Base-by-base conservation (phyloP, 148 eudicot species). In the Polygonum aviculare region DNA sequence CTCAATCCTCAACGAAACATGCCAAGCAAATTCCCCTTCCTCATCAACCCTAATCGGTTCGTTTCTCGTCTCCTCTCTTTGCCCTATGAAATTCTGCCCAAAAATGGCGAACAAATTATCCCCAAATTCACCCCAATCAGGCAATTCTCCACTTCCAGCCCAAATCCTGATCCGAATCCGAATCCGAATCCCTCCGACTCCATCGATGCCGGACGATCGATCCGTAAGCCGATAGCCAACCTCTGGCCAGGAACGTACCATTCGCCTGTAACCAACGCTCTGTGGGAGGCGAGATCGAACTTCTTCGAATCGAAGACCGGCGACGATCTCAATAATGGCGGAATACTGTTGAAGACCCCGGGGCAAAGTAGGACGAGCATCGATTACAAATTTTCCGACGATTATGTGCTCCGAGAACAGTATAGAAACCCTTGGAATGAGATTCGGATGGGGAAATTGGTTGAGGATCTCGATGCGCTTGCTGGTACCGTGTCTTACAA, bases 391-490 rank as follows among this genome's bases (percentile, higher is more conserved):
- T 91, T 93, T 75, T 85, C 90, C 2, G 33, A 39, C 70, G 98
- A 93, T 89, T 84, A 77, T 81, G 82, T 89, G 72, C 82, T 93
- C 62, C 85, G 93, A 77, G 98, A 93, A 79, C 96, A 93, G 85
- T 93, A 93, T 74, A 82, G 93, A 75, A 93, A 93, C 81, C 98
- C 98, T 5, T 93, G 98, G 98, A 89, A 91, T 88, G 81, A 75
- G 82, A 84, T 91, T 80, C 85, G 98, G 79, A 84, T 87, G 85
- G 98, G 96, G 33, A 93, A 93, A 76, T 85, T 93, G 86, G 87
- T 93, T 69, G 98, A 93, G 72, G 98, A 93, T 84, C 98, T 93
- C 82, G 98, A 93, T 89, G 98, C 98, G 74, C 88, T 93, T 69
- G 96, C 93, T 79, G 98, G 98, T 47, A 93, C 98, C 60, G 85